Evolutionary conservation across 345 rosid genomes (phyloP).

Genomic region (Trapa incisa): DNA sequence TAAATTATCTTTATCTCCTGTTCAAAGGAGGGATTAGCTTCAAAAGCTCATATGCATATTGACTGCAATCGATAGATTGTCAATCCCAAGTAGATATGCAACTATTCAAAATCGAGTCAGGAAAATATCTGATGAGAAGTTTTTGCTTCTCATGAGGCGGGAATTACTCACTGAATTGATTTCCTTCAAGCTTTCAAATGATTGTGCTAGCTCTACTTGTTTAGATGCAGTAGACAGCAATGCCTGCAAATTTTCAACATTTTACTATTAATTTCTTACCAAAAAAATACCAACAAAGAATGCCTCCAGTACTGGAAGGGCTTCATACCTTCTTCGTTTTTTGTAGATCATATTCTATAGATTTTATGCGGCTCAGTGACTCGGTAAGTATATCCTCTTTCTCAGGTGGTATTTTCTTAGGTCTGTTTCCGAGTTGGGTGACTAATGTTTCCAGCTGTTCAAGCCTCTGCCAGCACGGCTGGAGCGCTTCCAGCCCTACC

Average conservation of each 20-base stretch:
- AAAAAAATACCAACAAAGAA: neutral
- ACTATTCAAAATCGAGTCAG: neutral
- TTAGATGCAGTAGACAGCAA: conserved; percentile 79
- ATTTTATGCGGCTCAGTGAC: conserved; percentile 66
- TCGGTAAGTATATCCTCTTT: conserved; percentile 80
- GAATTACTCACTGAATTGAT: conserved; percentile 14
- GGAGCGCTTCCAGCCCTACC: conserved; percentile 34
- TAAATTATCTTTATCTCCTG: neutral
- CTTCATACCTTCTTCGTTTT: conserved; percentile 62
- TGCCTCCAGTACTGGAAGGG: neutral
- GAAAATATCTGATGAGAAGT: neutral
- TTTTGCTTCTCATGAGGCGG: neutral
- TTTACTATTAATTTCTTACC: neutral
- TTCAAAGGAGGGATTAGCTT: neutral
- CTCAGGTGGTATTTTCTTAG: conserved; percentile 66
- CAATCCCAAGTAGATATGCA: neutral
- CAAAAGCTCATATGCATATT: neutral
- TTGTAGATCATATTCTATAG: conserved; percentile 75
- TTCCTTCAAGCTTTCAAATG: conserved; percentile 57
- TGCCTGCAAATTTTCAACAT: conserved; percentile 33
- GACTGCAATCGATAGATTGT: neutral
- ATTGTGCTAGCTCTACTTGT: conserved; percentile 78
- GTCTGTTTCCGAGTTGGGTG: conserved; percentile 48
- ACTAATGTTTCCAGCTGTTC: conserved; percentile 62
- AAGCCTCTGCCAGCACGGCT: conserved; percentile 83